Base-by-base conservation (phyloP, 257 asterid species). In the Ocimum tenuiflorum region DNA sequence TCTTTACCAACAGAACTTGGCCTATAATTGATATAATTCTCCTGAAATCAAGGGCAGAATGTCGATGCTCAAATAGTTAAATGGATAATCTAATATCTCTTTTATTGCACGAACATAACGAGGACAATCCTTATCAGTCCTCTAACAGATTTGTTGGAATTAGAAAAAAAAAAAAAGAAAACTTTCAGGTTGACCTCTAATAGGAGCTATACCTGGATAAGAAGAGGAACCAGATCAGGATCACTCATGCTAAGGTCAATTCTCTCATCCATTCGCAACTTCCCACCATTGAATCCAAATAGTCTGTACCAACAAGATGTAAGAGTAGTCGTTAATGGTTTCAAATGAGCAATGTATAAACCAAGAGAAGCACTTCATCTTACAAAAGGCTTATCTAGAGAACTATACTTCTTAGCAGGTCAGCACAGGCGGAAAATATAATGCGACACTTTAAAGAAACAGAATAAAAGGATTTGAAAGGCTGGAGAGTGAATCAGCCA, bases 231-330 rank as follows among this genome's bases (percentile, higher is more conserved):
- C 46, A 94, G 95, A 81, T 90, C 99, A 52, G 92, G 86, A 75
- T 90, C 99, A 71, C 97, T 86, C 99, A 90, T 94, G 87, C 99
- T 84, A 75, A 90, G 86, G 81, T 86, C 91, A 62, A 90, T 79
- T 52, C 96, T 83, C 65, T 88, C 92, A 85, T 94, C 97, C 95
- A 94, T 94, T 33, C 91, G 81, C 82, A 86, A 68, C 81, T 82
- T 90, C 72, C 92, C 94, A 61, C 82, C 78, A 75, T 86, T 88
- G 75, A 73, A 88, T 71, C 89, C 90, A 83, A 91, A 86, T 54
- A 94, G 81, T 85, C 99, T 94, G 94, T 66, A 82, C 42, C 19
- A 45, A 46, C 46, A 69, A 70, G 45, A 66, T 51, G 47, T 47
- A 65, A 50, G 27, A 19, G 17, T 41, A 36, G 48, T 46, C 18